Conservation (phyloP, 805 yeast species). For the Schwanniomyces vanrijiae region DNA sequence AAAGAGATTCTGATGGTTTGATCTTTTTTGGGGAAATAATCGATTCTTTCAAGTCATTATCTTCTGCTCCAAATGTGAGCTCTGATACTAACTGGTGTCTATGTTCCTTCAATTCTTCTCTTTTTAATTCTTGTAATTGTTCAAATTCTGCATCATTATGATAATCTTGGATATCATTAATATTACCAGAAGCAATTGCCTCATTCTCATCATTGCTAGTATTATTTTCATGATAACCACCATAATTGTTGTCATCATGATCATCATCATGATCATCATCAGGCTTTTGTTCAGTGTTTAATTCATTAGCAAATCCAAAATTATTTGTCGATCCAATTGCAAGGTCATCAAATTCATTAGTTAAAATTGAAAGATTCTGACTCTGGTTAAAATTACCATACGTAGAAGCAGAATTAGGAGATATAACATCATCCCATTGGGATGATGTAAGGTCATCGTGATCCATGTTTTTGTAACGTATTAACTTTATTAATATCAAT, state of each 20-base stretch:
- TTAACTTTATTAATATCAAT: neutral
- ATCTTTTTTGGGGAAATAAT: conserved; percentile 22
- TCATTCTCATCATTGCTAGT: neutral
- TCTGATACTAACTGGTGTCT: conserved; percentile 38
- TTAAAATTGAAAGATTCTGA: conserved; percentile 13
- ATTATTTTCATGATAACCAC: too few relatives aligned
- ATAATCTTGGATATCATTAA: neutral
- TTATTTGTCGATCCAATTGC: conserved; percentile 9
- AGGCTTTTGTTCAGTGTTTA: neutral
- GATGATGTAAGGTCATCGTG: conserved; percentile 54
- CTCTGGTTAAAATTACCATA: conserved; percentile 4
- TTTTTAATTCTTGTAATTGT: conserved; percentile 31
- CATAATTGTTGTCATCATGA: conserved; percentile 1
- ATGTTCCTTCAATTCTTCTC: conserved; percentile 32
- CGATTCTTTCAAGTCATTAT: conserved; percentile 35
- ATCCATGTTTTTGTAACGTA: conserved; percentile 27
- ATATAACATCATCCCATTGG: conserved; percentile 61
- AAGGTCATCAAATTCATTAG: conserved; percentile 18
- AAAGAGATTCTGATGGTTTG: conserved; percentile 26
- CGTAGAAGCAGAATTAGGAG: conserved; percentile 31
- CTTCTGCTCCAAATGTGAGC: conserved; percentile 37
- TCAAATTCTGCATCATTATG: conserved; percentile 12
- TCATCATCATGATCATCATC: neutral
- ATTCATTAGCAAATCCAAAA: conserved; percentile 9
- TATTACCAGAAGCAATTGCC: neutral